Evolutionary conservation across 129 eudicot genomes (phyloP).

Genomic region (Lonicera japonica): DNA sequence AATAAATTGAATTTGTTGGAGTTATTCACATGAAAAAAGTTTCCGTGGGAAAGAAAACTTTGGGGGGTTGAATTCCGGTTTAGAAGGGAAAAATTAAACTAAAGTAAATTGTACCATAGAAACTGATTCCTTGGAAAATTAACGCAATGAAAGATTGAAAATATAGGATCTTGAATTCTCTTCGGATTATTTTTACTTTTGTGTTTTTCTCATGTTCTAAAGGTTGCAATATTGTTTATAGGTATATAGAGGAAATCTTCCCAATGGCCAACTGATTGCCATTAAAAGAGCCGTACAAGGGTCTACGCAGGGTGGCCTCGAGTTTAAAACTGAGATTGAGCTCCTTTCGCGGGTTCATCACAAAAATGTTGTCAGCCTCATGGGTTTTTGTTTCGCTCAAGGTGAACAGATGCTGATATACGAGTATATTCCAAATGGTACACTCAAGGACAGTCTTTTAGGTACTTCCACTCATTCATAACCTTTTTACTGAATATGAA

Average conservation of each 20-base stretch:
- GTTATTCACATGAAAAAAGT: too few relatives aligned
- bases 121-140: neutral
- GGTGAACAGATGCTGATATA: slow-evolving; percentile 73
- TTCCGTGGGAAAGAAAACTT: too few relatives aligned
- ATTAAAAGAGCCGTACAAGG: slow-evolving; percentile 65
- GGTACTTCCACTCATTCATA: slow-evolving; percentile 28
- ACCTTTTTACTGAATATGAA: neutral
- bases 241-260: slow-evolving; percentile 63
- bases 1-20: too few relatives aligned
- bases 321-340: slow-evolving; percentile 78
- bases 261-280: slow-evolving; percentile 49
- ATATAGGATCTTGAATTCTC: too few relatives aligned
- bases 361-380: slow-evolving; percentile 60
- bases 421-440: slow-evolving; percentile 56
- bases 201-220: neutral
- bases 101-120: too few relatives aligned
- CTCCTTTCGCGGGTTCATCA: slow-evolving; percentile 79
- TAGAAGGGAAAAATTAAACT: too few relatives aligned
- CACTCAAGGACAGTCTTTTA: slow-evolving; percentile 45
- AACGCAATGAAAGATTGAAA: too few relatives aligned
- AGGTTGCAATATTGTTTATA: slow-evolving; percentile 9
- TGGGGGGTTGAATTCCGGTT: too few relatives aligned
- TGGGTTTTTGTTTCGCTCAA: slow-evolving; percentile 68
- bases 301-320: slow-evolving; percentile 55
- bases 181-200: neutral